Conservation (phyloP, 2,329 filamentous ascomycete genomes). For the Fonsecaea multimorphosa region DNA sequence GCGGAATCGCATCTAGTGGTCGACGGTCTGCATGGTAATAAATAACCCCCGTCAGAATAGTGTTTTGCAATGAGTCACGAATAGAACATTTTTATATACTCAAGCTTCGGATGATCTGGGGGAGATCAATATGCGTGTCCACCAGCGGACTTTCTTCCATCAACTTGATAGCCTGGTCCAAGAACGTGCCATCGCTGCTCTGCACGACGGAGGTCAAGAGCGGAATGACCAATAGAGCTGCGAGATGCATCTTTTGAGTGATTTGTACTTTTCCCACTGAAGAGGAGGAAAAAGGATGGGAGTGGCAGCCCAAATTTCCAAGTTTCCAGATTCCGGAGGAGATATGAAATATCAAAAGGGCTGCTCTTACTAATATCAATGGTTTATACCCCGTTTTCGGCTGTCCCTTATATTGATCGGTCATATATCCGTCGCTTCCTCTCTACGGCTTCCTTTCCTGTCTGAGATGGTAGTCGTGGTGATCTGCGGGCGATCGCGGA, state of each 20-base stretch:
- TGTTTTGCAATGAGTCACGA: background rate
- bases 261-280: background rate
- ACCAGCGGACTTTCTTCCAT: slow-evolving; percentile 15
- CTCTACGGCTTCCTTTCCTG: background rate
- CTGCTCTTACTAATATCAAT: background rate
- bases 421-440: background rate
- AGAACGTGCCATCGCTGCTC: background rate
- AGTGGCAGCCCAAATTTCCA: too few relatives aligned
- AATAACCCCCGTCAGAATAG: background rate
- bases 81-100: background rate
- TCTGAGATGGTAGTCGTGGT: background rate
- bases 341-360: background rate
- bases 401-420: background rate
- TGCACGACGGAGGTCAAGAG: background rate
- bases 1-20: slow-evolving; percentile 20
- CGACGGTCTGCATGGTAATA: slow-evolving; percentile 7
- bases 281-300: background rate
- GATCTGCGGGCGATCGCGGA: background rate
- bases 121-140: slow-evolving; percentile 22
- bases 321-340: background rate
- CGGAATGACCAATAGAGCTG: background rate
- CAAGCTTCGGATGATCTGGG: slow-evolving; percentile 17
- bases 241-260: background rate
- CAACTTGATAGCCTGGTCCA: slow-evolving; percentile 15
- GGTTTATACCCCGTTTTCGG: background rate